Evolutionary conservation across 1,139 yeast genomes (phyloP).

Genomic region (Geotrichum siamense): DNA sequence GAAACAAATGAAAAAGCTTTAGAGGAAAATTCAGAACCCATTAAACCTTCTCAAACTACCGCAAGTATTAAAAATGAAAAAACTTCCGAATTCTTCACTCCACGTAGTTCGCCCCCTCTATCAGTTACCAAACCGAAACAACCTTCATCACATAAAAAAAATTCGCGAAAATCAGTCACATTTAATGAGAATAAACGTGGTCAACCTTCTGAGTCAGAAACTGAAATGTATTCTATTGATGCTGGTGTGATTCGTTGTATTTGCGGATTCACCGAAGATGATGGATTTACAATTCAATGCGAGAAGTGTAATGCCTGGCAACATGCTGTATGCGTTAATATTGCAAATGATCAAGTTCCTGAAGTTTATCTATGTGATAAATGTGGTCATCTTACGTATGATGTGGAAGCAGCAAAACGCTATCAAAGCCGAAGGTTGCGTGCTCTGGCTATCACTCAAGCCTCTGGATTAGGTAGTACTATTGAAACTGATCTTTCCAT

Average conservation of each 20-base stretch:
- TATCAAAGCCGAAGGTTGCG: constrained; percentile 26
- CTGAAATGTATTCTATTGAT: constrained; percentile 41
- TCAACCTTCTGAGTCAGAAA: constrained; percentile 52
- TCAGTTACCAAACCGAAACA: constrained; percentile 1
- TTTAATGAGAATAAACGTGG: neutral
- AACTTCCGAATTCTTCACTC: no score
- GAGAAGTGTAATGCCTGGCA: constrained; percentile 92
- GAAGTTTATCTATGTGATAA: constrained; percentile 76
- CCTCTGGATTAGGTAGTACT: neutral
- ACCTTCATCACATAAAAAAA: constrained; percentile 2
- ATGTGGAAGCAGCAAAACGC: constrained; percentile 43
- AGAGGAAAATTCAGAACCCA: no score
- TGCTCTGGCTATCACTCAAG: constrained; percentile 5
- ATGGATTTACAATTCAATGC: constrained; percentile 92
- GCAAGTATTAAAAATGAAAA: no score
- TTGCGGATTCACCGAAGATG: constrained; percentile 85
- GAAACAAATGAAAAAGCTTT: no score
- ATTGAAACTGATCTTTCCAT: constrained; percentile 2
- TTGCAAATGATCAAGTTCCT: constrained; percentile 66
- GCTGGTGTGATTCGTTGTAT: constrained; percentile 84
- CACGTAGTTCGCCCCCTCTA: neutral
- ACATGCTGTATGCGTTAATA: constrained; percentile 84
- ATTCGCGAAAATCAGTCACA: constrained; percentile 8
- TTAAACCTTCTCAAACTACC: no score
- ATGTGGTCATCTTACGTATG: constrained; percentile 60